A percentile compares a stretch with the other conserved stretches of the same genome.
Conservation (phyloP, 768 basidiomycete genomes). For the Suillus lakei region DNA sequence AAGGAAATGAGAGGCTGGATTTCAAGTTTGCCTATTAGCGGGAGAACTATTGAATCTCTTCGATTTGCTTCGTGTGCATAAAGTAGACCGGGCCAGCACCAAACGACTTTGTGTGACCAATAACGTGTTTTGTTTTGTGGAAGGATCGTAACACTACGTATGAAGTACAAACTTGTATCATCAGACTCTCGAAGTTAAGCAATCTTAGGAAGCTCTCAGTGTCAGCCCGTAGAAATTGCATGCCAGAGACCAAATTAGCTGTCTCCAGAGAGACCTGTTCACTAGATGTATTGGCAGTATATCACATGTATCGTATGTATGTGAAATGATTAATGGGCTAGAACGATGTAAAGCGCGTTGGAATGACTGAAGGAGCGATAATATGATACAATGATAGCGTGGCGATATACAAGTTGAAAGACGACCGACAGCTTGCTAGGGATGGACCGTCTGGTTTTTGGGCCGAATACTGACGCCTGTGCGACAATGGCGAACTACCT, state of each 20-base stretch:
- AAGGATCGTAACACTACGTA: not conserved
- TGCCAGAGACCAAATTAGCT: not conserved
- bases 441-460: not conserved
- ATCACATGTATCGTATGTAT: not conserved
- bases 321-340: not conserved
- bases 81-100: not conserved
- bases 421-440: not conserved
- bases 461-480: not conserved
- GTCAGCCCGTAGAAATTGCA: too few relatives aligned
- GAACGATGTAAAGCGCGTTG: not conserved
- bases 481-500: not conserved
- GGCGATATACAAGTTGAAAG: not conserved
- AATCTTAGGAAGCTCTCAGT: too few relatives aligned
- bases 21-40: conserved; percentile 63
- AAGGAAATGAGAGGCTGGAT: conserved; percentile 62
- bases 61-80: not conserved
- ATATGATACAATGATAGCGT: not conserved
- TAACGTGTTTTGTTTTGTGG: not conserved
- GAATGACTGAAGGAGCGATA: not conserved
- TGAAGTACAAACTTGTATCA: not conserved
- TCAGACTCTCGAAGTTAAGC: too few relatives aligned
- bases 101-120: not conserved
- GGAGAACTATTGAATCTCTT: not conserved
- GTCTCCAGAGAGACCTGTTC: not conserved
- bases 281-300: not conserved